phyloP scores from a whole-genome alignment of 768 basidiomycete genomes.

The Auricularia cornea region DNA sequence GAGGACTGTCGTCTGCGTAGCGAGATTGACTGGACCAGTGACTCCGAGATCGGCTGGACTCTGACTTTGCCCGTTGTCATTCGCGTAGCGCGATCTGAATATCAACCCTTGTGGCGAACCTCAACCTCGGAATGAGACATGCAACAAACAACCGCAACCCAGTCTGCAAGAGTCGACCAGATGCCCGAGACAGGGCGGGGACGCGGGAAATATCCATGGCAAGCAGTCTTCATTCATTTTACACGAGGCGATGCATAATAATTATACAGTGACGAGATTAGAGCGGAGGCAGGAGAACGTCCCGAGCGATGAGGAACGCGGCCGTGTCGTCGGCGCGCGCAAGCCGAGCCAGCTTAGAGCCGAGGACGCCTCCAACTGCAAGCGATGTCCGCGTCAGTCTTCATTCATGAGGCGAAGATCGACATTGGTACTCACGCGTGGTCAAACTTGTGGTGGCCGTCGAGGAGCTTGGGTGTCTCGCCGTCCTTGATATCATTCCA shows the following conservation, averaged over 20 bases:
- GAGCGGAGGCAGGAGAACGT: background rate
- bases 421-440: conserved; percentile 44
- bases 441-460: conserved; percentile 66
- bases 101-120: too few species aligned
- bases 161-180: too few species aligned
- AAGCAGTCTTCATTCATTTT: background rate
- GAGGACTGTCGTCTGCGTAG: too few species aligned
- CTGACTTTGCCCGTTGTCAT: too few species aligned
- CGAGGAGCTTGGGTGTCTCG: conserved; percentile 63
- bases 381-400: background rate
- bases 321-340: background rate
- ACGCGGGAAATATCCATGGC: background rate
- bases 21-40: too few species aligned
- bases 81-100: too few species aligned
- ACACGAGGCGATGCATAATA: background rate
- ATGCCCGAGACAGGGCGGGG: too few species aligned
- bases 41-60: too few species aligned
- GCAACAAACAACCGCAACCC: too few species aligned
- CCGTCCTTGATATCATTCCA: conserved; percentile 75
- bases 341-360: background rate
- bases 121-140: too few species aligned
- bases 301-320: background rate
- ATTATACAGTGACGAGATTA: background rate
- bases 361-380: background rate
- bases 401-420: background rate